Base-by-base conservation (phyloP, 1,284 basidiomycete genomes). In the Ceratobasidium sp. region DNA sequence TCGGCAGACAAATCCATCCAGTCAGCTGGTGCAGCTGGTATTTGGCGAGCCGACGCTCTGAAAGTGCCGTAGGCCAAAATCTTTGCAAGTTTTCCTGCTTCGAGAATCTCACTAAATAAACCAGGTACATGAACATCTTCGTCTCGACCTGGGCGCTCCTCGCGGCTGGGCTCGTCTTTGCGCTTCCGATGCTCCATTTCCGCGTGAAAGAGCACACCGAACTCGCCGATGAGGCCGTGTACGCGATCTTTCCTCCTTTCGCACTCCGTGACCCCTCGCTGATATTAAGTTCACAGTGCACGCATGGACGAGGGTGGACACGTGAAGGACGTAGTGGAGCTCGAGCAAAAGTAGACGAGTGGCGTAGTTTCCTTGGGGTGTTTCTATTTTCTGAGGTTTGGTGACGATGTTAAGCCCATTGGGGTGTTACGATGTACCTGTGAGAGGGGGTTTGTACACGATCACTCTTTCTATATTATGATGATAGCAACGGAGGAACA, bases 121-220 rank as follows among this genome's bases (percentile, higher is more conserved):
- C 9, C 56, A 87, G 86, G 46, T 88, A 81, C 77, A 87, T 87
- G 85, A 87, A 84, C 76, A 82, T 88, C 27, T 87, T 88, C 77
- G 76, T 85, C 31, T 87, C 87, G 6, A 87, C 86, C 0, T 88
- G 87, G 87, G 81, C 81, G 19, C 79, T 88, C 4, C 83, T 86
- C 31, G 83, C 81, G 16, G 84, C 81, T 8, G 87, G 87, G 27
- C 82, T 88, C 13, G 37, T 86, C 31, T 85, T 87, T 73, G 83
- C 84, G 5, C 80, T 88, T 14, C 87, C 87, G 2, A 88, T 88
- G 87, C 84, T 88, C 31, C 81, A 86, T 75, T 79, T 84, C 31
- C 86, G 87, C 37, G 85, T 88, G 51, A 85, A 84, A 76, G 81
- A 87, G 16, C 83, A 84, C 62, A 88, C 87, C 1, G 82, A 83